Evolutionary conservation across 306 rosid genomes (phyloP).

Genomic region (Acmispon strigosus): DNA sequence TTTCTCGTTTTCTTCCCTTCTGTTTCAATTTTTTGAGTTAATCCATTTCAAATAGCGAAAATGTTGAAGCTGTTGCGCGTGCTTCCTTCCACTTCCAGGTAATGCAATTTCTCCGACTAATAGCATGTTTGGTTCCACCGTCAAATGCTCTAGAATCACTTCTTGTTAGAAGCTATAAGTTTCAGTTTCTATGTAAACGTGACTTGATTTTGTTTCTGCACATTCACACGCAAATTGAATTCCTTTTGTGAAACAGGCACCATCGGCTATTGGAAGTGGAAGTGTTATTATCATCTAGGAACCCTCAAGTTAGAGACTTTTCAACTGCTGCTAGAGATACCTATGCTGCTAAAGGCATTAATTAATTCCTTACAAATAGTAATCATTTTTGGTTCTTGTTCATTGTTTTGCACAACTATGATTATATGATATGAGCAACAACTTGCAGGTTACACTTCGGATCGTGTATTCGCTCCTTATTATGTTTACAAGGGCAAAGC

Average conservation of each 20-base stretch:
- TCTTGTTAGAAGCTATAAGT: too few species aligned
- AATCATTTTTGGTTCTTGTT: too few species aligned
- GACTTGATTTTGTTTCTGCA: too few species aligned
- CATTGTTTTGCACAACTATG: neutral
- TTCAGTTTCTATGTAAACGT: too few species aligned
- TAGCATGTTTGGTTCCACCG: too few species aligned
- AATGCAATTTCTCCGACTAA: neutral
- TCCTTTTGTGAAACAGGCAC: conserved; percentile 26
- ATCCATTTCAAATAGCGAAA: neutral
- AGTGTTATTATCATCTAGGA: conserved; percentile 17
- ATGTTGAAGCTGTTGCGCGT: conserved; percentile 49
- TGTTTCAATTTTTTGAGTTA: too few species aligned
- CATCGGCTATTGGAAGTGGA: conserved; percentile 30
- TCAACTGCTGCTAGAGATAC: conserved; percentile 38
- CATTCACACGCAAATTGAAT: neutral
- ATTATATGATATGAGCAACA: neutral
- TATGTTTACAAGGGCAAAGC: conserved; percentile 87
- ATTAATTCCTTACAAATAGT: neutral
- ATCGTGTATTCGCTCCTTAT: conserved; percentile 57
- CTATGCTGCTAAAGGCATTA: conserved; percentile 49
- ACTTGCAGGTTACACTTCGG: conserved; percentile 40
- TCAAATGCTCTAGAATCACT: too few species aligned
- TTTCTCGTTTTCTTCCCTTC: too few species aligned
- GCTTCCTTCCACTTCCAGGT: conserved; percentile 37
- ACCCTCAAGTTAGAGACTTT: conserved; percentile 30